Evolutionary conservation across 352 stramenopile species (phyloP).

Genomic region (Globisporangium heterothallicum): DNA sequence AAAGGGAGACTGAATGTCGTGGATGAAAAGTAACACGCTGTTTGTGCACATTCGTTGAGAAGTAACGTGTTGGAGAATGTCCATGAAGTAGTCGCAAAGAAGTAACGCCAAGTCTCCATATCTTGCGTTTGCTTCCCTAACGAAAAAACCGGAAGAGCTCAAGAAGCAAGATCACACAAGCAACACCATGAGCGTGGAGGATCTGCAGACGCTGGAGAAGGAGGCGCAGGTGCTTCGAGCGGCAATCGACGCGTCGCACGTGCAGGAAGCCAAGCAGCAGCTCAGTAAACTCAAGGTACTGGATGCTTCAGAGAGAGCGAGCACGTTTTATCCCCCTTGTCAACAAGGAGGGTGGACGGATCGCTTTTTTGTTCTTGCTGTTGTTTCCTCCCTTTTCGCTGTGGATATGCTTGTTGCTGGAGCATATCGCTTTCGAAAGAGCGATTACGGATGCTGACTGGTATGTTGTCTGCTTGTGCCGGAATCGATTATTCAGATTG

Average conservation of each 20-base stretch:
- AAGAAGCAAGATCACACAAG: slow-evolving; percentile 10
- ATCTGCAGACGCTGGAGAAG: slow-evolving; percentile 49
- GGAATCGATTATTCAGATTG: slow-evolving; percentile 73
- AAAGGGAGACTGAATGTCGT: no score
- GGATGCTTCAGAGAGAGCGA: neutral
- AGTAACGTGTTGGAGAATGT: no score
- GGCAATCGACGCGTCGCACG: slow-evolving; percentile 40
- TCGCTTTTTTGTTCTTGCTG: neutral
- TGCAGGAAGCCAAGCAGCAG: slow-evolving; percentile 36
- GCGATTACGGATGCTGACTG: no score
- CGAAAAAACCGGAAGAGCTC: slow-evolving; percentile 3
- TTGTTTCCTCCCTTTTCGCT: neutral
- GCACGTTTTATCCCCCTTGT: neutral
- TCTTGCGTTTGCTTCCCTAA: slow-evolving; percentile 1
- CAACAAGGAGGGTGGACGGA: neutral
- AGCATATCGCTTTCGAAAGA: neutral
- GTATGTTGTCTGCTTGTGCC: no score
- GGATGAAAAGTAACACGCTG: no score
- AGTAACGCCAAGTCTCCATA: slow-evolving; percentile 1
- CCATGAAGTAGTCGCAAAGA: no score
- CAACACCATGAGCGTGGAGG: slow-evolving; percentile 18
- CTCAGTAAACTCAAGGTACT: slow-evolving; percentile 65
- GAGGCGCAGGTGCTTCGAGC: slow-evolving; percentile 60
- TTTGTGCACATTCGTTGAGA: no score
- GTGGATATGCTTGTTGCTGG: neutral